Evolutionary conservation across 352 stramenopile genomes (phyloP).

Genomic region (Globisporangium splendens): DNA sequence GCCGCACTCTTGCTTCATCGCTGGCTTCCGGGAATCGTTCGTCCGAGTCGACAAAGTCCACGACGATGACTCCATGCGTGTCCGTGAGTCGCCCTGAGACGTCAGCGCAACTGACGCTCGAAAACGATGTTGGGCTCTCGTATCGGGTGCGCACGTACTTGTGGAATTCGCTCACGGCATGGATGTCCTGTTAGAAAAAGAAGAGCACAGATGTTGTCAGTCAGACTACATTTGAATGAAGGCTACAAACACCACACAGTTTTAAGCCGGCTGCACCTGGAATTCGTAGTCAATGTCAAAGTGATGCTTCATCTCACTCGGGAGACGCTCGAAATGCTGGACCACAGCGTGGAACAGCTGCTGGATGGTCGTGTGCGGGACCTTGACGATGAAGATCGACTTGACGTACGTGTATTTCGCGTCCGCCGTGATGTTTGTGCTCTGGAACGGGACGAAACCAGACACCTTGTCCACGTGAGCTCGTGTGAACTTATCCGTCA

Average conservation of each 20-base stretch:
- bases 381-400: conserved; percentile 40
- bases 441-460: conserved; percentile 35
- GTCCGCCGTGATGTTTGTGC: conserved; percentile 52
- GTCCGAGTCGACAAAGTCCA: no score
- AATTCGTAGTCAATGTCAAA: conserved; percentile 26
- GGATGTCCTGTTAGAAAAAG: conserved; percentile 17
- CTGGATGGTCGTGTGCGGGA: conserved; percentile 30
- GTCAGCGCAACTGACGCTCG: conserved; percentile 29
- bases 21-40: no score
- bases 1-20: no score
- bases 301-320: conserved; percentile 26
- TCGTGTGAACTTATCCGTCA: conserved; percentile 35
- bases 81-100: no score
- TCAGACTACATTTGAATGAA: no score
- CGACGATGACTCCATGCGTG: no score
- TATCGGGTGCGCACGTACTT: conserved; percentile 39
- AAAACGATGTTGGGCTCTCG: conserved; percentile 32
- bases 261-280: background rate
- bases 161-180: conserved; percentile 23
- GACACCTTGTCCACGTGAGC: conserved; percentile 23
- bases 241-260: no score
- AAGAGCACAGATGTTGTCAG: no score
- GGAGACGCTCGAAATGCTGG: conserved; percentile 34
- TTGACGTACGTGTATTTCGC: conserved; percentile 44
- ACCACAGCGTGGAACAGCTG: conserved; percentile 27